Evolutionary conservation across 1,139 yeast species (phyloP).

Genomic region (Suhomyces terraborum): DNA sequence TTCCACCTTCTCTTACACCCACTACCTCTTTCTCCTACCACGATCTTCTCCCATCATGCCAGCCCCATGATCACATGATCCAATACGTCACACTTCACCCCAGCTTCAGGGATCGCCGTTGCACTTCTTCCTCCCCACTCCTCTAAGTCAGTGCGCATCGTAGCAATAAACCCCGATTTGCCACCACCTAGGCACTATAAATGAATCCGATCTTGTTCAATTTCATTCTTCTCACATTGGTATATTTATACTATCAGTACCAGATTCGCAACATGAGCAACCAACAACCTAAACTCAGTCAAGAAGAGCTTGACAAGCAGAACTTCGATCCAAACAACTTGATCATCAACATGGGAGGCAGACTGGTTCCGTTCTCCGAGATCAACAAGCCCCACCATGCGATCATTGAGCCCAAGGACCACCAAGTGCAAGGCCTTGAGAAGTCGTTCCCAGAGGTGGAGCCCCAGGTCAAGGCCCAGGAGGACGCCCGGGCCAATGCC

Average conservation of each 20-base stretch:
- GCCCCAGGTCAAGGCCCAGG: constrained; percentile 25
- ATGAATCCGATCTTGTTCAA: constrained; percentile 13
- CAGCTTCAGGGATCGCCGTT: no score
- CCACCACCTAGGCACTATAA: constrained; percentile 8
- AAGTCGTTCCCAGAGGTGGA: constrained; percentile 27
- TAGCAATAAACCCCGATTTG: constrained; percentile 10
- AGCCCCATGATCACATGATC: neutral
- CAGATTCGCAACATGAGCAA: constrained; percentile 9
- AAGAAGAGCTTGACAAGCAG: constrained; percentile 21
- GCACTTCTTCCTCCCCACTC: neutral
- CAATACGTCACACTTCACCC: neutral
- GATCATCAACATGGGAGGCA: constrained; percentile 39
- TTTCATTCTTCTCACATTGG: constrained; percentile 4
- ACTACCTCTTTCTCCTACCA: neutral
- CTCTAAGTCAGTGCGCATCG: neutral
- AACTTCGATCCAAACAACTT: constrained; percentile 23
- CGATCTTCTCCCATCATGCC: neutral
- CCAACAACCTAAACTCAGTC: constrained; percentile 14
- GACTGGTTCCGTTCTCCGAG: constrained; percentile 37
- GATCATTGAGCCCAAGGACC: constrained; percentile 34
- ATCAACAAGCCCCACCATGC: constrained; percentile 48
- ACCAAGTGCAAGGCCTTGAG: constrained; percentile 22
- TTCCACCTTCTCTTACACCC: no score
- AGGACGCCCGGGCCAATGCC: constrained; percentile 13
- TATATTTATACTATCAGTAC: constrained; percentile 8